Evolutionary conservation across 2,329 filamentous ascomycete species (phyloP), one percentile per base, ranked within the genome.

Genomic region (Beauveria sp.): DNA sequence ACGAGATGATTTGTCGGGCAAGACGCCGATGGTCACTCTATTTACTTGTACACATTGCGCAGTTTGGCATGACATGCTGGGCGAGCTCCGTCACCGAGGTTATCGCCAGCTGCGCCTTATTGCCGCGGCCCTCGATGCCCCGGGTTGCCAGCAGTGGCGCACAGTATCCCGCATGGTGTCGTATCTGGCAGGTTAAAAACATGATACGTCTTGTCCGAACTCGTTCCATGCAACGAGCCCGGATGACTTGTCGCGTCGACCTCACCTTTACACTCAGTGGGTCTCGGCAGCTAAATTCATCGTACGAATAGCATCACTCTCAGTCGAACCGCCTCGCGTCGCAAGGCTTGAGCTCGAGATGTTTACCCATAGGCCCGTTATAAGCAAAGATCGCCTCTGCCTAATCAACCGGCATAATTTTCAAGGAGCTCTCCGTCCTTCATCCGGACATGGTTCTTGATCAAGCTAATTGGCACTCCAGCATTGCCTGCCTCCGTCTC

Each of bases 71-170:
- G 9, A 24, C 22, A 46, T 26, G 42, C 10, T 20, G 43, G 43
- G 55, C 45, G 55, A 58, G 45, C 31, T 28, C 45, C 55, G 55
- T 58, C 28, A n/a, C 54, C 43, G 54, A 57, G 43, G 43, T 28
- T 24, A 12, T 57, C 42, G 55, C 31, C 28, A 49, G 16, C 42
- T 50, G 55, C 31, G 43, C 45, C 9, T 58, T 58, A 49, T 48
- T 57, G 28, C 54, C 54, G 54, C 43, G 24, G 40, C 20, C 28
- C 7, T 38, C 20, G 16, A 40, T 18, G 34, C 28, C 24, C 14
- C 38, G 31, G 12, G 12, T 22, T 50, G 31, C 26, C 45, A 48
- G 10, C 26, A 14, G 45, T 49, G 40, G 31, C 31, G 14, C 28
- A 34, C 42, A 34, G 24, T 28, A 40, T 38, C 43, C n/a, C 20